These are phyloP conservation scores for Candida ipomoeae DNA, from an alignment of 805 yeast species.

Conservation along the genomic window DNA sequence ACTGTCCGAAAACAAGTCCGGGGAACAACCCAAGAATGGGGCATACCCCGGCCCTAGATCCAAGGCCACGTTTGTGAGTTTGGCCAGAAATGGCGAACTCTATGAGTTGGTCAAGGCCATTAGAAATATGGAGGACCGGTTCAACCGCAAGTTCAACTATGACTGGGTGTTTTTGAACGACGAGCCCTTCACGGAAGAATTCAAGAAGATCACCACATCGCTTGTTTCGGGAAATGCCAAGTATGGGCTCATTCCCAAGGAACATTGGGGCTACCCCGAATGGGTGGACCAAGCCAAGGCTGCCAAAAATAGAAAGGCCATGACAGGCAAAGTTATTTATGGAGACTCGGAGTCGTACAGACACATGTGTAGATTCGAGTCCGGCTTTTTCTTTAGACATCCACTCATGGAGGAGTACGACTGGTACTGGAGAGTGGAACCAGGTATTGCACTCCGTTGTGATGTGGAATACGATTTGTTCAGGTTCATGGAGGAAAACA, in stretches of 20 bases:
- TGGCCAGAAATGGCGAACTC: constrained; percentile 75
- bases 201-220: constrained; percentile 61
- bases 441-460: constrained; percentile 74
- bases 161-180: constrained; percentile 97
- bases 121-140: constrained; percentile 81
- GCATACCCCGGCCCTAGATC: constrained; percentile 10
- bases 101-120: constrained; percentile 60
- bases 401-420: constrained; percentile 70
- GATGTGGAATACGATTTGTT: constrained; percentile 88
- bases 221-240: constrained; percentile 72
- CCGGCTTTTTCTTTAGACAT: constrained; percentile 85
- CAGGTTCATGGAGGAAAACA: constrained; percentile 66
- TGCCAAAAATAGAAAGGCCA: constrained; percentile 51
- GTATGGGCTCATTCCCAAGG: constrained; percentile 76
- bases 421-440: constrained; percentile 95
- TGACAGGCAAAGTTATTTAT: constrained; percentile 61
- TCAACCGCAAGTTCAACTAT: constrained; percentile 73
- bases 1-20: background rate
- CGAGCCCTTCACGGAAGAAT: constrained; percentile 77
- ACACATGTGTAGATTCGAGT: constrained; percentile 90
- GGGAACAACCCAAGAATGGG: background rate
- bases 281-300: constrained; percentile 80
- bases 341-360: constrained; percentile 76
- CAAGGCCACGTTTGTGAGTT: constrained; percentile 48
- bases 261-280: constrained; percentile 84